Base-by-base conservation (phyloP, 352 stramenopile species). In the Stephanocyclus meneghinianus region DNA sequence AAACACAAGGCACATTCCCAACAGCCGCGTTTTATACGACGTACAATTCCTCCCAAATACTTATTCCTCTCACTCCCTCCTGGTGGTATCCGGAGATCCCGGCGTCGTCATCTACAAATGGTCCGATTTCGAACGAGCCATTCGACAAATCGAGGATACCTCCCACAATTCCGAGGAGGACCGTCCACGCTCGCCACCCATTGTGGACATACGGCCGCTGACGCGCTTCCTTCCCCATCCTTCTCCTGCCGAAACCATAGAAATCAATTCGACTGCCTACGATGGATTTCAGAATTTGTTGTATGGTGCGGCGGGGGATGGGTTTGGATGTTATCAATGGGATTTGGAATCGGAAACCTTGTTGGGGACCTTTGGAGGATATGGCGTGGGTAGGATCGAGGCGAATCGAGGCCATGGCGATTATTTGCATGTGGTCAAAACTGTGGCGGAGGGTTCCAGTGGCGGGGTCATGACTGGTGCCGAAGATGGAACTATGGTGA, bases 261-360 rank as follows among this genome's bases (percentile, higher is more conserved):
- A 86, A 67, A 81, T 86, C 21, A 86, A 86, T 64, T 78, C 44
- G 26, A 81, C 76, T 11, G 71, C 68, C 26, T 86, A 76, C 35
- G 72, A 66, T 65, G 59, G 35, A 44, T 57, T 21, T 10, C 60
- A 78, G 69, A 48, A 69, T 67, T 42, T 75, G 10, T 60, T 89
- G 42, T 87, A 80, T 78, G 83, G 60, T 51, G 83, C 71, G 29
- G 71, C 80, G 10, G 83, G 83, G 0, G 83, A 89, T 81, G 56
- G 29, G 10, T 89, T 87, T 80, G 83, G 83, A 42, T 87, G 79
- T 30, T 89, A 89, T 74, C 78, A 85, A 65, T 89, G 83, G 83
- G 79, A 89, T 80, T 64, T 87, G 45, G 66, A 32, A 26, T 78
- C 76, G 10, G 65, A 81, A 65, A 53, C 67, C 13, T 69, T 87